Evolutionary conservation across 441 rosid species (phyloP).

Genomic region (Melianthus villosus): DNA sequence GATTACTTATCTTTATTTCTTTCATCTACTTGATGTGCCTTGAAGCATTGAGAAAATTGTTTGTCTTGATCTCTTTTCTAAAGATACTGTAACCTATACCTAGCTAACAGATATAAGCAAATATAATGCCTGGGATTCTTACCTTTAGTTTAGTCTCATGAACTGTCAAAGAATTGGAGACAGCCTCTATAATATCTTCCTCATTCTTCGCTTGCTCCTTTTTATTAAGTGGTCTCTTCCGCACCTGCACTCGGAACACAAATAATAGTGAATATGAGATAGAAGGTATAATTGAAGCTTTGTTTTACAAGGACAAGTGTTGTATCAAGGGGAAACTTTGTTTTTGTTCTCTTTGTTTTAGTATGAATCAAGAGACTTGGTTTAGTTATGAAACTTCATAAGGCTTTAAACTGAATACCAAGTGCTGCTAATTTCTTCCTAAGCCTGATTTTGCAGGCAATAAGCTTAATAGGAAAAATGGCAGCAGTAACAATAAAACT

Average conservation of each 20-base stretch:
- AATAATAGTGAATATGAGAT: constrained; percentile 5
- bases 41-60: neutral
- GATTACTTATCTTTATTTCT: too few species aligned
- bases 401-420: neutral
- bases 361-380: neutral
- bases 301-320: neutral
- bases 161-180: constrained; percentile 58
- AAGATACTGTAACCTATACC: neutral
- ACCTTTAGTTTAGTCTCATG: constrained; percentile 97
- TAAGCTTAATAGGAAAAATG: too few species aligned
- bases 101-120: neutral
- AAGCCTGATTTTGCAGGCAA: too few species aligned
- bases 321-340: constrained; percentile 1
- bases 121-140: constrained; percentile 6
- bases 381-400: neutral
- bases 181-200: constrained; percentile 81
- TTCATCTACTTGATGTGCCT: too few species aligned
- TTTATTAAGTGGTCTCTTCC: constrained; percentile 90
- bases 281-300: neutral
- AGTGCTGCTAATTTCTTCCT: too few species aligned
- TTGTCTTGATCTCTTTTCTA: neutral
- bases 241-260: constrained; percentile 47
- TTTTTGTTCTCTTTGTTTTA: too few species aligned
- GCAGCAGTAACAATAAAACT: neutral
- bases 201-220: constrained; percentile 83